phyloP scores from a whole-genome alignment of 495 filamentous ascomycete species.

The Podospora fimiseda region DNA sequence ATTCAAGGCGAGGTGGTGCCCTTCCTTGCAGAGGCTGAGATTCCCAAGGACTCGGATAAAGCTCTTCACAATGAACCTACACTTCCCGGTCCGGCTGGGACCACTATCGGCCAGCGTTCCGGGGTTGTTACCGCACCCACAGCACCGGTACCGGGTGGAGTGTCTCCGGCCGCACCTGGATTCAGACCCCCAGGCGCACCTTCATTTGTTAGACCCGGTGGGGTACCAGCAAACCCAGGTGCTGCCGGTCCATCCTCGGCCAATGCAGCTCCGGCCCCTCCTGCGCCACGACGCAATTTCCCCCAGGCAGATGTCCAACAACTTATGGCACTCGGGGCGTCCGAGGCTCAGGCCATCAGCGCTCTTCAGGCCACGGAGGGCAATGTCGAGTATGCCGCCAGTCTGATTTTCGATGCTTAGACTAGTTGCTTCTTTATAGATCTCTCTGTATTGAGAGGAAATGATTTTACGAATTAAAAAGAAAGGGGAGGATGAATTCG shows the following conservation, averaged over 20 bases:
- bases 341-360: slow-evolving; percentile 65
- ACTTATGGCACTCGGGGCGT: slow-evolving; percentile 73
- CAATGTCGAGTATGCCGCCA: slow-evolving; percentile 80
- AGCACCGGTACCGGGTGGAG: slow-evolving; percentile 7
- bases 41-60: slow-evolving; percentile 73
- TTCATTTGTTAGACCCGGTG: too few relatives aligned
- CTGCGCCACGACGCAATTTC: slow-evolving; percentile 32
- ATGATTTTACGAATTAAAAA: too few relatives aligned
- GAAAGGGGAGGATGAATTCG: not conserved
- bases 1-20: slow-evolving; percentile 83
- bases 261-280: slow-evolving; percentile 16
- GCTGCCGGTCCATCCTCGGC: slow-evolving; percentile 26
- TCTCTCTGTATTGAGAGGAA: too few relatives aligned
- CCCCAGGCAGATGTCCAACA: slow-evolving; percentile 59
- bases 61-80: slow-evolving; percentile 72
- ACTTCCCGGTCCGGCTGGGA: slow-evolving; percentile 79
- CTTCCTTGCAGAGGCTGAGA: slow-evolving; percentile 89
- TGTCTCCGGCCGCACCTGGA: slow-evolving; percentile 6
- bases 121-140: slow-evolving; percentile 71
- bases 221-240: slow-evolving; percentile 21
- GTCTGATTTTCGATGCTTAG: slow-evolving; percentile 60
- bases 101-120: slow-evolving; percentile 75
- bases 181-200: too few relatives aligned
- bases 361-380: slow-evolving; percentile 78
- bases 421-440: slow-evolving; percentile 3